These are phyloP conservation scores for Mesembryanthemum crystallinum DNA, from an alignment of 148 eudicot genomes.

Conservation along the genomic window DNA sequence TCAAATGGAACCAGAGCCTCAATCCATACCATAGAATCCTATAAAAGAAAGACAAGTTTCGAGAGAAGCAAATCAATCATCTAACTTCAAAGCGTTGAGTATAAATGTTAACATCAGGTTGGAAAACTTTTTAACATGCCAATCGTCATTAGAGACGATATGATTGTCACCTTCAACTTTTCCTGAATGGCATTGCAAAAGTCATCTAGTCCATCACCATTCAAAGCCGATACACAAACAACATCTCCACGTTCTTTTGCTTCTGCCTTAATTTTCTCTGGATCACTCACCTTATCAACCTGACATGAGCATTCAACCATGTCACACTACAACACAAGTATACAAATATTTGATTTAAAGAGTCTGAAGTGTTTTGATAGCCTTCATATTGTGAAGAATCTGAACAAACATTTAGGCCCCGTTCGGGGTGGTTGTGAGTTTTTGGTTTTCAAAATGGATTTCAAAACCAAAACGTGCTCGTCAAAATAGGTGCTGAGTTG, in stretches of 20 bases:
- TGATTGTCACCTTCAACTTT: slow-evolving; percentile 59
- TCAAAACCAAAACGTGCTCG: too few species aligned
- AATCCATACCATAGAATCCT: slow-evolving; percentile 98
- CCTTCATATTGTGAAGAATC: too few species aligned
- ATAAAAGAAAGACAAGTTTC: slow-evolving; percentile 7
- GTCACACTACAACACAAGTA: slow-evolving; percentile 1
- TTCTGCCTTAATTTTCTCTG: slow-evolving; percentile 52
- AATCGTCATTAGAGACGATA: not conserved
- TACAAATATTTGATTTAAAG: too few species aligned
- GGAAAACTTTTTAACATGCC: not conserved
- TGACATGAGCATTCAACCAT: slow-evolving; percentile 26
- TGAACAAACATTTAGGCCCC: too few species aligned
- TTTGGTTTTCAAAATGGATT: too few species aligned
- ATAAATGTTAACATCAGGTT: not conserved
- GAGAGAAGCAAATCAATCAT: not conserved
- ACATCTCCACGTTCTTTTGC: slow-evolving; percentile 59
- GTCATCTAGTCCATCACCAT: slow-evolving; percentile 75
- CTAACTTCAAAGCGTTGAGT: not conserved
- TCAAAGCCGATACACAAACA: slow-evolving; percentile 84
- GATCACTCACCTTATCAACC: slow-evolving; percentile 87
- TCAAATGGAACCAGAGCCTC: slow-evolving; percentile 92
- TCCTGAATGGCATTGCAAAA: slow-evolving; percentile 83
- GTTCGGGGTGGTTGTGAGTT: too few species aligned
- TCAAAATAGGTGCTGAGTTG: too few species aligned
- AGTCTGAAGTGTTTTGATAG: too few species aligned